A percentile compares a stretch with the other conserved stretches of the same genome.
phyloP scores from a whole-genome alignment of 2,329 filamentous ascomycete genomes.

The Neodidymelliopsis sp. region DNA sequence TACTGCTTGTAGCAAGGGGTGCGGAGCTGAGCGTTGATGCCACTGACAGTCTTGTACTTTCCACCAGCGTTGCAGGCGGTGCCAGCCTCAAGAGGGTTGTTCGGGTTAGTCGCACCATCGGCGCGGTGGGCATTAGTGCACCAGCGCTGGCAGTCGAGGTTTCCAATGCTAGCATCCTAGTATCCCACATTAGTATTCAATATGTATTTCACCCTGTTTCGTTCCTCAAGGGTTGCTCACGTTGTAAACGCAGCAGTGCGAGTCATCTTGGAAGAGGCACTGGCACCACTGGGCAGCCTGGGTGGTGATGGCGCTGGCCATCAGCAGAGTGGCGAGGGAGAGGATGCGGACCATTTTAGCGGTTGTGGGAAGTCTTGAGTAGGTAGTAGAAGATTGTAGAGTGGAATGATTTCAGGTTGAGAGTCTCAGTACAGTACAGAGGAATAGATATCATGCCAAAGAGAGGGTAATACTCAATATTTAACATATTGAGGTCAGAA shows the following conservation, averaged over 20 bases:
- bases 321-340: slow-evolving; percentile 12
- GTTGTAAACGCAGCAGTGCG: slow-evolving; percentile 18
- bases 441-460: slow-evolving; percentile 4
- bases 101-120: slow-evolving; percentile 10
- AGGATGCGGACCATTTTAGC: slow-evolving; percentile 14
- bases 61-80: slow-evolving; percentile 17
- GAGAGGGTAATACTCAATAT: slow-evolving; percentile 4
- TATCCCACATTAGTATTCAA: slow-evolving; percentile 10
- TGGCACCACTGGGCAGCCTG: slow-evolving; percentile 15
- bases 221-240: slow-evolving; percentile 5
- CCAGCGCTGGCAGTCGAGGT: slow-evolving; percentile 16
- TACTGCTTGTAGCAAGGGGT: slow-evolving; percentile 20
- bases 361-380: slow-evolving; percentile 7
- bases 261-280: slow-evolving; percentile 16
- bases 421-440: slow-evolving; percentile 8
- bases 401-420: slow-evolving; percentile 6
- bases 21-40: slow-evolving; percentile 14
- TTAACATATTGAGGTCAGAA: slow-evolving; percentile 11
- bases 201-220: slow-evolving; percentile 2
- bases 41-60: slow-evolving; percentile 13
- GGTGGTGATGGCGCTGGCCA: slow-evolving; percentile 13
- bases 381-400: slow-evolving; percentile 11
- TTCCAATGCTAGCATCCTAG: slow-evolving; percentile 3
- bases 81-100: slow-evolving; percentile 11
- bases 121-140: slow-evolving; percentile 10